These are phyloP conservation scores for Metschnikowia lochheadii DNA, from an alignment of 805 yeast genomes.

Conservation along the genomic window DNA sequence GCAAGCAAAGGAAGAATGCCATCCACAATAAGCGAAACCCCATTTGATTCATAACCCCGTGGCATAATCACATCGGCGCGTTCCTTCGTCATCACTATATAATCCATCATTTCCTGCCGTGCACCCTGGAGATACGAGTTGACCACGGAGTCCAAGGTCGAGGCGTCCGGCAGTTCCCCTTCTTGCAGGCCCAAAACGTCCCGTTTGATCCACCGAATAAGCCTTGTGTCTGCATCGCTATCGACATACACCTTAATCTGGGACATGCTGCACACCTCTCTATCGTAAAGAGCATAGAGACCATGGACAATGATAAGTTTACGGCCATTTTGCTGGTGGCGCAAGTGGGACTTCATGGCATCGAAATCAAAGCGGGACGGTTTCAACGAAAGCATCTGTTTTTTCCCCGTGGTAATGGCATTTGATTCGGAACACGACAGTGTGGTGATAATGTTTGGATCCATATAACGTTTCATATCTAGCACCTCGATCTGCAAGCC, in stretches of 20 bases:
- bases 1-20: slow-evolving; percentile 47
- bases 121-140: slow-evolving; percentile 50
- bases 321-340: slow-evolving; percentile 20
- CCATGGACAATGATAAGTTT: slow-evolving; percentile 59
- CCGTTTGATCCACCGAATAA: slow-evolving; percentile 70
- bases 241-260: slow-evolving; percentile 71
- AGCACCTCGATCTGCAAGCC: slow-evolving; percentile 28
- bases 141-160: slow-evolving; percentile 35
- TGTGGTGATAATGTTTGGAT: slow-evolving; percentile 14
- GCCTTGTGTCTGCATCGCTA: slow-evolving; percentile 78
- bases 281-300: slow-evolving; percentile 70
- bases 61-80: slow-evolving; percentile 74
- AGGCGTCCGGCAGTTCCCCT: neutral
- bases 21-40: slow-evolving; percentile 57
- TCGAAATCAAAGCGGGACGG: slow-evolving; percentile 44
- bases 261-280: slow-evolving; percentile 50
- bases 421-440: slow-evolving; percentile 18
- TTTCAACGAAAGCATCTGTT: slow-evolving; percentile 21
- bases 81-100: slow-evolving; percentile 64
- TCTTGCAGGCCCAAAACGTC: slow-evolving; percentile 24
- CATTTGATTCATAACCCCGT: slow-evolving; percentile 58
- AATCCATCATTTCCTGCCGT: slow-evolving; percentile 63
- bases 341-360: slow-evolving; percentile 19
- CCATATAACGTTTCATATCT: slow-evolving; percentile 42
- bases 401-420: slow-evolving; percentile 26